Base-by-base conservation (phyloP, 1,284 basidiomycete species). In the Pascua guehoae region DNA sequence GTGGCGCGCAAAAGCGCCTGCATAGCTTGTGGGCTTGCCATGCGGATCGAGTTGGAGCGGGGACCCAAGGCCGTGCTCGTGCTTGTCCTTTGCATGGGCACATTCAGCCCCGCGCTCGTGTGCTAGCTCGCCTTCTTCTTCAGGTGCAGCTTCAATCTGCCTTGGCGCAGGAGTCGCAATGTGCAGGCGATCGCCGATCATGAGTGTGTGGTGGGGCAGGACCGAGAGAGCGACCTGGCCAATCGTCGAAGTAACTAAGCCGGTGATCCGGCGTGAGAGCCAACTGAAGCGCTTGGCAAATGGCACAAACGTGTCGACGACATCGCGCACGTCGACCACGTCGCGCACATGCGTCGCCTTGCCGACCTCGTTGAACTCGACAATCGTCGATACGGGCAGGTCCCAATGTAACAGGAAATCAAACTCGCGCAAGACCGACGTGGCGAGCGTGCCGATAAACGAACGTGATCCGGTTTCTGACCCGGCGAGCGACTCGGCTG, bases 361-460 rank as follows among this genome's bases (percentile, higher is more conserved):
- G 51, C 75, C 72, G 45, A 71, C 70, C 57, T 77, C 75, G 58
- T 77, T 77, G 61, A 77, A 75, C 53, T 75, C 67, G 17, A 77
- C 71, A 36, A 72, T 60, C 7, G 75, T 77, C 5, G 67, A 66
- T 16, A 77, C 58, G 9, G 67, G 69, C 38, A 77, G 54, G 43
- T 73, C 67, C 71, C 71, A 76, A 38, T 61, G 62, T 0, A 77
- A 54, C 1, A 70, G 43, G 39, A 62, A 62, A 17, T 69, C 66
- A 45, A 72, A 66, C 50, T 74, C 71, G 41, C 51, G 57, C 38
- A 64, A 54, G 9, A 73, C 40, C 11, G 59, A 59, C 2, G 60
- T 56, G 0, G 63, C 65, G 12, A 69, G 45, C 12, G 60, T 52
- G 17, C 56, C 53, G 8, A 63, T 32, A 42, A 71, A 63, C 2